These are phyloP conservation scores for Apiospora hydei DNA, from an alignment of 2,329 filamentous ascomycete species.

Conservation along the genomic window DNA sequence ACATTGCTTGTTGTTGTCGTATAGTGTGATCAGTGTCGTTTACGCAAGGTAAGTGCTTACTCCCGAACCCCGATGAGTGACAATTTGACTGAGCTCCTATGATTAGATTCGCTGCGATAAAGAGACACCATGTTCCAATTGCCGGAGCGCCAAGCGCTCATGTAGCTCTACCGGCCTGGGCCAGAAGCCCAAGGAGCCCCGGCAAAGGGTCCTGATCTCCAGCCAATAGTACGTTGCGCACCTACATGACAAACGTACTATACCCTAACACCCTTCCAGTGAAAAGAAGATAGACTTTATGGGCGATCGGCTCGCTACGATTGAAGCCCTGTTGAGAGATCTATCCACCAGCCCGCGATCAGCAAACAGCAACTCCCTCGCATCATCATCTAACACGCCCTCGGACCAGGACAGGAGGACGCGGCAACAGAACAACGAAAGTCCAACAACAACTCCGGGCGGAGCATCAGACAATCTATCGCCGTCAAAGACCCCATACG, in stretches of 20 bases:
- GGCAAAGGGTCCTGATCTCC: conserved; percentile 65
- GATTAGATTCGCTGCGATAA: conserved; percentile 65
- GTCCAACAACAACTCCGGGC: conserved; percentile 18
- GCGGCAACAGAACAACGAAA: background rate
- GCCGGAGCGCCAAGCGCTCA: conserved; percentile 57
- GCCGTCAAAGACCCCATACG: conserved; percentile 38
- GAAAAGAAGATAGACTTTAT: conserved; percentile 59
- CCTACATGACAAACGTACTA: no score
- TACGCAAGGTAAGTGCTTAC: conserved; percentile 44
- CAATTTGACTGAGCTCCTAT: conserved; percentile 24
- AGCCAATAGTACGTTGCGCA: conserved; percentile 60
- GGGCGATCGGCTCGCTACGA: conserved; percentile 47
- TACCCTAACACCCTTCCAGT: conserved; percentile 40
- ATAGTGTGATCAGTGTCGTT: conserved; percentile 50
- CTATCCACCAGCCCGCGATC: conserved; percentile 32
- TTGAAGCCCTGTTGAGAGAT: conserved; percentile 47
- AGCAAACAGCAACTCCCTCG: background rate
- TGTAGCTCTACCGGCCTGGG: conserved; percentile 63
- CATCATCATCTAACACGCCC: background rate
- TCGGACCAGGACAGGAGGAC: background rate
- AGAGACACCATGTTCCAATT: conserved; percentile 65
- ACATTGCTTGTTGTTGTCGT: conserved; percentile 2
- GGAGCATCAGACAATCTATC: conserved; percentile 28
- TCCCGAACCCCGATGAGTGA: background rate
- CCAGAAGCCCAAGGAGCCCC: conserved; percentile 61